A percentile compares a stretch with the other conserved stretches of the same genome.
Conservation (phyloP, 306 rosid species). For the Dicorynia guianensis region DNA sequence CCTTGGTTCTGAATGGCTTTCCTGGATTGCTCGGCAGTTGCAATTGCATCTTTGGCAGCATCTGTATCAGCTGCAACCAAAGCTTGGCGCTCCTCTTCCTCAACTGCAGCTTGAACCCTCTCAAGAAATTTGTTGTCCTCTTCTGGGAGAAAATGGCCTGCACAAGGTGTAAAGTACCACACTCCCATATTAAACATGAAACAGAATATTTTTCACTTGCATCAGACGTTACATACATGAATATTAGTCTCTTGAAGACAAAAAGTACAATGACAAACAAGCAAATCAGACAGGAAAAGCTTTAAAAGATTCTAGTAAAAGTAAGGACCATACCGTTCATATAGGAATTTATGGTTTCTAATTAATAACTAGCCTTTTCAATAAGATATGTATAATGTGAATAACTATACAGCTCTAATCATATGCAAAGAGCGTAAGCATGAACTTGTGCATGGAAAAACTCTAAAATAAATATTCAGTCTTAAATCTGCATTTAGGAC, state of each 20-base stretch:
- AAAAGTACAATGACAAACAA: no score
- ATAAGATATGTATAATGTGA: no score
- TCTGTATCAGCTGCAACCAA: conserved; percentile 65
- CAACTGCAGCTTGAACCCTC: conserved; percentile 61
- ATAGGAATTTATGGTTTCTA: neutral
- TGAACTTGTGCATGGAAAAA: neutral
- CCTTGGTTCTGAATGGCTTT: conserved; percentile 54
- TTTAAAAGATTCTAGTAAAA: no score
- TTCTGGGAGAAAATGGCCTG: conserved; percentile 71
- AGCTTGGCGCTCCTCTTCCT: conserved; percentile 73
- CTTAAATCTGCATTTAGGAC: no score
- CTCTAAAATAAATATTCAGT: no score
- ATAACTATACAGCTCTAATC: no score
- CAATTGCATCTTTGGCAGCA: conserved; percentile 88
- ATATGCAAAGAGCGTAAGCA: neutral
- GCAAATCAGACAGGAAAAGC: neutral
- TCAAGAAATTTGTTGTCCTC: conserved; percentile 70
- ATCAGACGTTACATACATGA: neutral
- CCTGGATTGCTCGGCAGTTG: conserved; percentile 65
- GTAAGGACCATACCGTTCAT: no score
- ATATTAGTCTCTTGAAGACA: neutral
- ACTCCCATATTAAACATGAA: neutral
- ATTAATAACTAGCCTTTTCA: neutral
- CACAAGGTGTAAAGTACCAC: neutral
- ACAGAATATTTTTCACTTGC: no score